Conservation (phyloP, 1,139 yeast genomes). For the Blastobotrys niveus region DNA sequence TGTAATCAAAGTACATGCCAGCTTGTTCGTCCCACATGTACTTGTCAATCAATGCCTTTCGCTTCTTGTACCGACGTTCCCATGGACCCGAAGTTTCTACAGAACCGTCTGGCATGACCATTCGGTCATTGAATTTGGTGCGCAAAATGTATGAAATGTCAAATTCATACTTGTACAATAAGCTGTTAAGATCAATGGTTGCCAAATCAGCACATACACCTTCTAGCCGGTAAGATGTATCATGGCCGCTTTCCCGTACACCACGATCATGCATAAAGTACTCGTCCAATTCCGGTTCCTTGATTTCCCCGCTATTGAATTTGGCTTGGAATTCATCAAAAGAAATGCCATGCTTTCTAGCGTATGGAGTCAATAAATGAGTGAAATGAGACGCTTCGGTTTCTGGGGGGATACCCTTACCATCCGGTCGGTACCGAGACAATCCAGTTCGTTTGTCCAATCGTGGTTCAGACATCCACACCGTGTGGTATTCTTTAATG, state of each 20-base stretch:
- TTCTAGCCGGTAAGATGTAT: constrained; percentile 84
- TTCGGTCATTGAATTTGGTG: constrained; percentile 48
- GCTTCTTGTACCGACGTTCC: constrained; percentile 48
- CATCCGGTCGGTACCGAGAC: constrained; percentile 87
- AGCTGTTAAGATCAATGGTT: constrained; percentile 81
- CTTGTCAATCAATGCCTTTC: constrained; percentile 56
- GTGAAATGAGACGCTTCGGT: constrained; percentile 89
- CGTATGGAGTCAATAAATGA: constrained; percentile 63
- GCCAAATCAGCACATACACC: constrained; percentile 87
- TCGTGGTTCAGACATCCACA: constrained; percentile 77
- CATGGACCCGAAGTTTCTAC: constrained; percentile 53
- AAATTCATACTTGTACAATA: constrained; percentile 81
- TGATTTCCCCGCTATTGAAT: constrained; percentile 61
- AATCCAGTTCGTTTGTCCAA: constrained; percentile 70
- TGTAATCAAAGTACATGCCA: constrained; percentile 80
- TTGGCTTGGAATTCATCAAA: constrained; percentile 64
- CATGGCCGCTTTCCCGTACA: constrained; percentile 95
- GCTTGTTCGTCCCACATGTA: constrained; percentile 81
- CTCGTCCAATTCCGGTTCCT: constrained; percentile 77
- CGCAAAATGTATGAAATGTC: constrained; percentile 71
- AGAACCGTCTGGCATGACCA: constrained; percentile 39
- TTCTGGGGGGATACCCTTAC: constrained; percentile 91
- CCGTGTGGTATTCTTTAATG: constrained; percentile 73
- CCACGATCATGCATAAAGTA: constrained; percentile 92
- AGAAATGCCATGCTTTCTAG: constrained; percentile 53